A percentile compares a stretch with the other conserved stretches of the same genome.
phyloP scores from a whole-genome alignment of 106 monocot species.

The Apostasia shenzhenica region DNA sequence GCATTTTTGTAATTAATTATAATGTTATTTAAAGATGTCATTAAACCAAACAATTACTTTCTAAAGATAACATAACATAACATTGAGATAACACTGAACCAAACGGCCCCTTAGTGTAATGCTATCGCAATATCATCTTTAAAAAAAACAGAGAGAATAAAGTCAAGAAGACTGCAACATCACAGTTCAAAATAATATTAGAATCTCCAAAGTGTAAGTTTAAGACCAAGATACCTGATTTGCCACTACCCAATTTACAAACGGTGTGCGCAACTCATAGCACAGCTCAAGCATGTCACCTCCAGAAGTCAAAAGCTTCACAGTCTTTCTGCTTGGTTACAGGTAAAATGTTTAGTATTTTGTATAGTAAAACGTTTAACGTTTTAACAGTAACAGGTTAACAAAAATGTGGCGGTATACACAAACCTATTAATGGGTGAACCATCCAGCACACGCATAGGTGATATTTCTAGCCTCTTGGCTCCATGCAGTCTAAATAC shows the following conservation, averaged over 20 bases:
- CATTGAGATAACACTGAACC: no score
- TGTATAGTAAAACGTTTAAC: not conserved
- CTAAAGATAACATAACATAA: no score
- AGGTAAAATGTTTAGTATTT: constrained; percentile 11
- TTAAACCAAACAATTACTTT: no score
- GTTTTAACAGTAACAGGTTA: not conserved
- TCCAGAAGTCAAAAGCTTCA: constrained; percentile 69
- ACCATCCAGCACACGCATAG: constrained; percentile 53
- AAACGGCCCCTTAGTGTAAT: no score
- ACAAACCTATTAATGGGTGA: constrained; percentile 52
- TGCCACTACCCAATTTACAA: constrained; percentile 59
- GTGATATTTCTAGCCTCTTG: constrained; percentile 67
- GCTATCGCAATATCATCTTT: no score
- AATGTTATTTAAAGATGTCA: no score
- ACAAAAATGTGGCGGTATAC: not conserved
- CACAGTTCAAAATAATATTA: not conserved
- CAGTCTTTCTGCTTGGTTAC: constrained; percentile 37
- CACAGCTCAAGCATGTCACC: constrained; percentile 94
- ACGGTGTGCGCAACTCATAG: constrained; percentile 79
- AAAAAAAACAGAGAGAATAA: no score
- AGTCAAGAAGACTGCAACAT: no score
- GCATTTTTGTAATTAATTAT: no score
- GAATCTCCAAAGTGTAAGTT: not conserved
- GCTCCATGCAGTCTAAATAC: constrained; percentile 79
- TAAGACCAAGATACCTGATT: constrained; percentile 51